A percentile compares a stretch with the other conserved stretches of the same genome.
These are phyloP conservation scores for Ogataea haglerorum DNA, from an alignment of 805 yeast genomes.

Conservation along the genomic window DNA sequence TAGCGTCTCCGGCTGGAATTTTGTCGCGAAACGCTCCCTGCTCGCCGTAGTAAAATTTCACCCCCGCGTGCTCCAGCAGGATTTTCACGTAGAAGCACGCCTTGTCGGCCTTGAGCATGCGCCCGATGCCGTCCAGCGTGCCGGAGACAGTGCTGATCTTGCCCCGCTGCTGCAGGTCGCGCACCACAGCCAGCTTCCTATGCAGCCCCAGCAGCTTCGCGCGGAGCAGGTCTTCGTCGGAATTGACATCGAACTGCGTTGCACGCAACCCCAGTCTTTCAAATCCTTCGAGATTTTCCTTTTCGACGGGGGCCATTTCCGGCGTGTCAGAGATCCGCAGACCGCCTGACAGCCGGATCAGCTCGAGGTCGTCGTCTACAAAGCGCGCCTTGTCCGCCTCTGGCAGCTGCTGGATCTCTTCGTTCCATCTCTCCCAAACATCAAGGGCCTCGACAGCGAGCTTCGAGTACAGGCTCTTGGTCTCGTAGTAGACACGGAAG, in stretches of 20 bases:
- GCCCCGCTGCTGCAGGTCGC: constrained; percentile 9
- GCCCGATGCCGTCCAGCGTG: constrained; percentile 17
- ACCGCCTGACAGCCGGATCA: constrained; percentile 1
- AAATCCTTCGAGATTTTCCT: constrained; percentile 16
- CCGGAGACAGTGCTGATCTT: constrained; percentile 13
- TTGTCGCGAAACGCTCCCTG: constrained; percentile 14
- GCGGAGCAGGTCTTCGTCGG: constrained; percentile 12
- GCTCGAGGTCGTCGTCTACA: constrained; percentile 13
- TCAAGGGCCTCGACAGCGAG: constrained; percentile 17
- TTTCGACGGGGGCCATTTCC: constrained; percentile 10
- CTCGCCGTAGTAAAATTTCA: constrained; percentile 18
- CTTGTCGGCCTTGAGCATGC: constrained; percentile 21
- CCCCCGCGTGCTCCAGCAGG: constrained; percentile 18
- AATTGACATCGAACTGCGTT: constrained; percentile 19
- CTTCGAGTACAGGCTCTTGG: constrained; percentile 15
- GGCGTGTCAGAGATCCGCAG: constrained; percentile 10
- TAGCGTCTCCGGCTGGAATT: constrained; percentile 3
- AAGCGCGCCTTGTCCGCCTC: constrained; percentile 18
- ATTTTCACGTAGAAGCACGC: constrained; percentile 17
- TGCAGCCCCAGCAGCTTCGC: constrained; percentile 16
- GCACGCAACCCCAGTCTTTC: constrained; percentile 16
- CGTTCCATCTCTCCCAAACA: constrained; percentile 19
- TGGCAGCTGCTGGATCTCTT: constrained; percentile 14
- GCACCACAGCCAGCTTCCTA: constrained; percentile 16
- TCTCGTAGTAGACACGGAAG: constrained; percentile 20